Base-by-base conservation (phyloP, 1,284 basidiomycete species). In the Phellopilus nigrolimitatus region DNA sequence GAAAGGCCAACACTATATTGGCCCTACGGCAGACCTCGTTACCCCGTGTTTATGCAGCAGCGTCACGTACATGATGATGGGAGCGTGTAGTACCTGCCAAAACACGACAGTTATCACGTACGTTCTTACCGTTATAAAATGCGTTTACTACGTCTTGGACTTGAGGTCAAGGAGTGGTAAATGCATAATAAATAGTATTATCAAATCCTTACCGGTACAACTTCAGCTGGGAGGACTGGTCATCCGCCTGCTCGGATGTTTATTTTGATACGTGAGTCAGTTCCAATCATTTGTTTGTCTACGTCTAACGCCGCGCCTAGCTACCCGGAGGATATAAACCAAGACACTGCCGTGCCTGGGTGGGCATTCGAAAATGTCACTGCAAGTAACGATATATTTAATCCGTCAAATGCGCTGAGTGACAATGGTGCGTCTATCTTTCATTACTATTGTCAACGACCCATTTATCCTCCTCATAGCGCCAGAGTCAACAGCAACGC, bases 61-160 rank as follows among this genome's bases (percentile, higher is more conserved):
- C 10, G 53, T 57, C 28, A 44, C 51, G 22, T 57, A 57, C 49
- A 50, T 53, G 1, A 24, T 57, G 43, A 44, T 51, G 31, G 37
- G 43, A 2, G 55, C 53, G 21, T 57, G 55, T 30, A 51, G 42
- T 19, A 45, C 49, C 17, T 57, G 55, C 34, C 55, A 57, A 25
- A 50, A 47, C 24, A 38, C 13, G 12, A 50, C 53, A 3, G 31
- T 49, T 25, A 31, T 44, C 30, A 27, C 47, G 31, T 33, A 33
- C n/a, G 31, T 7, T n/a, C 10, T 33, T n/a, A 12, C 10, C n/a
- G 10, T 33, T 7, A n/a, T 3, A 33, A 33, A 3, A 33, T 33
- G n/a, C n/a, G n/a, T n/a, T n/a, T n/a, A n/a, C n/a, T n/a, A n/a
- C n/a, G n/a, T n/a, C n/a, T n/a, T n/a, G n/a, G n/a, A n/a, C n/a